Conservation (phyloP, 1,284 basidiomycete species). For the Cutaneotrichosporon sp. region DNA sequence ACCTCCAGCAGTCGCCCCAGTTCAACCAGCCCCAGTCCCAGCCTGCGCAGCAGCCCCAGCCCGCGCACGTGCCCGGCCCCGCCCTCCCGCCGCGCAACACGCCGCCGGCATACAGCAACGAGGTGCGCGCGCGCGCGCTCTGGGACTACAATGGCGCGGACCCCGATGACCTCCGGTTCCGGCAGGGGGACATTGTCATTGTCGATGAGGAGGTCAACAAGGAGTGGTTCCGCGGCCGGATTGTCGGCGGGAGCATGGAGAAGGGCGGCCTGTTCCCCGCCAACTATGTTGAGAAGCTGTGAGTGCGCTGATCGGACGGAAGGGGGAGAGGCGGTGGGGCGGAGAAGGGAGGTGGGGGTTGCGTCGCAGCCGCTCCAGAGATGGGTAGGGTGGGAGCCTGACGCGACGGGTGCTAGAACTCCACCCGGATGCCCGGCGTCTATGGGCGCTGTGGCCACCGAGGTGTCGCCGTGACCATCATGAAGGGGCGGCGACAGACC, state of each 20-base stretch:
- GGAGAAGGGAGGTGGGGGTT: too few species aligned
- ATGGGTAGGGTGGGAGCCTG: too few species aligned
- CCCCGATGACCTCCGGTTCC: slow-evolving; percentile 45
- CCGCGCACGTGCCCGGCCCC: not conserved
- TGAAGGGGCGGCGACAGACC: too few species aligned
- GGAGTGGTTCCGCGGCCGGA: slow-evolving; percentile 48
- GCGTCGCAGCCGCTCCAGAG: too few species aligned
- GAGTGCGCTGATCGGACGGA: slow-evolving; percentile 15
- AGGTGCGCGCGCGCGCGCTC: slow-evolving; percentile 37
- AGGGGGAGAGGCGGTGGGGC: not conserved
- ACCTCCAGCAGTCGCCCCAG: not conserved
- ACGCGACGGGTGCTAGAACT: too few species aligned
- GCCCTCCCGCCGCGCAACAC: not conserved
- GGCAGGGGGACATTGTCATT: slow-evolving; percentile 43
- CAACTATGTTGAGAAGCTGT: slow-evolving; percentile 51
- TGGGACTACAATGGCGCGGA: slow-evolving; percentile 50
- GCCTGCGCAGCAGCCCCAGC: not conserved
- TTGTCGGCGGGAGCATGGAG: slow-evolving; percentile 36
- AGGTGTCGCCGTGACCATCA: too few species aligned
- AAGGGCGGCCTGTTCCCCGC: slow-evolving; percentile 45
- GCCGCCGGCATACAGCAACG: not conserved
- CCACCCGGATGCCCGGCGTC: too few species aligned
- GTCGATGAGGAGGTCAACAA: slow-evolving; percentile 52
- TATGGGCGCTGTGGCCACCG: too few species aligned
- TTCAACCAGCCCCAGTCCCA: not conserved